A percentile compares a stretch with the other conserved stretches of the same genome.
These are phyloP conservation scores for Clonostachys rosea DNA, from an alignment of 2,329 filamentous ascomycete genomes.

Conservation along the genomic window DNA sequence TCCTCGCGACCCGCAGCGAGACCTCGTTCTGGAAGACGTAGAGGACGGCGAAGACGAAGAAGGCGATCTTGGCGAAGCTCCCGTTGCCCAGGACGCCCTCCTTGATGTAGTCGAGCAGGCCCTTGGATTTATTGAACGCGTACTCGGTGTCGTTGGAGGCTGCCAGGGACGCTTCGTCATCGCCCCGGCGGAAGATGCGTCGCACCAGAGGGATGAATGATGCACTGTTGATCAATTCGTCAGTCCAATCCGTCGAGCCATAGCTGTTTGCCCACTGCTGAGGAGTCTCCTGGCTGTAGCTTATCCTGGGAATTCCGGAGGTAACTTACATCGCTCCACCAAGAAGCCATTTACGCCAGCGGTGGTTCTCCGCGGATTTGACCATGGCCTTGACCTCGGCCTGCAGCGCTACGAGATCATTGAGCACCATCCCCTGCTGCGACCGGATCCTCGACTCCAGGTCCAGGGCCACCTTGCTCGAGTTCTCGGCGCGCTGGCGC, in stretches of 20 bases:
- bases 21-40: constrained; percentile 58
- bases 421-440: constrained; percentile 35
- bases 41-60: constrained; percentile 51
- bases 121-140: constrained; percentile 46
- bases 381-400: constrained; percentile 35
- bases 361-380: constrained; percentile 37
- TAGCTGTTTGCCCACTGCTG: neutral
- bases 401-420: constrained; percentile 37
- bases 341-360: constrained; percentile 48
- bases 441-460: constrained; percentile 35
- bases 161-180: constrained; percentile 24
- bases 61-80: constrained; percentile 41
- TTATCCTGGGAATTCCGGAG: neutral
- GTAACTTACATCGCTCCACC: constrained; percentile 45
- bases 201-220: constrained; percentile 48
- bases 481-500: constrained; percentile 11
- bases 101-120: constrained; percentile 44
- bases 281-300: neutral
- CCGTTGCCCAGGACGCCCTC: constrained; percentile 36
- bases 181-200: constrained; percentile 41
- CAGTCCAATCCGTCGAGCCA: neutral
- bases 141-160: constrained; percentile 51
- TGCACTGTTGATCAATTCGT: constrained; percentile 24
- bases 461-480: constrained; percentile 21
- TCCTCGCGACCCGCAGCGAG: constrained; percentile 46